phyloP scores from a whole-genome alignment of 208 protist genomes.

The Blechomonas ayalai region DNA sequence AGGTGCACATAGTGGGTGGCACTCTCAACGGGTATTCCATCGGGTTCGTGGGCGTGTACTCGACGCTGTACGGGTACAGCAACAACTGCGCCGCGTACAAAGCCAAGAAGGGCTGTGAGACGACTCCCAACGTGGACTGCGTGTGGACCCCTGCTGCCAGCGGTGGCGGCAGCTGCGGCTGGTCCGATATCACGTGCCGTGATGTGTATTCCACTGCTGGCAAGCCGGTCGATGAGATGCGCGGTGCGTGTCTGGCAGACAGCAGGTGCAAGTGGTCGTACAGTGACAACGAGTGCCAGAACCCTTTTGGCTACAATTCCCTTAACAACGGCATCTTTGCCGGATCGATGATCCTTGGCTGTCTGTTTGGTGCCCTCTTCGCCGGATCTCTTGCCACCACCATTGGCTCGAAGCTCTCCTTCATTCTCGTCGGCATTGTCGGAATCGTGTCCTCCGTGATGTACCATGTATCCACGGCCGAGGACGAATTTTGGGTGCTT shows the following conservation, averaged over 20 bases:
- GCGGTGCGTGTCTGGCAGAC: constrained; percentile 14
- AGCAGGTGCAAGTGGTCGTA: constrained; percentile 46
- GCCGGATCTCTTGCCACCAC: constrained; percentile 25
- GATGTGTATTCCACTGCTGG: constrained; percentile 8
- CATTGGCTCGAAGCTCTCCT: constrained; percentile 47
- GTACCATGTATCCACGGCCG: constrained; percentile 42
- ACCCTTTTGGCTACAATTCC: constrained; percentile 42
- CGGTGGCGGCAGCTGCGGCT: constrained; percentile 22
- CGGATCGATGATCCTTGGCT: constrained; percentile 74
- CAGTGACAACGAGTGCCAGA: constrained; percentile 28
- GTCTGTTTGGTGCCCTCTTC: constrained; percentile 68
- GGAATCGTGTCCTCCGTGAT: constrained; percentile 39
- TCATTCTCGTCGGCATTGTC: constrained; percentile 54
- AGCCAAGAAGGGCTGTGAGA: constrained; percentile 20
- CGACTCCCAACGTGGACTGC: constrained; percentile 42
- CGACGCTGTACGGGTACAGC: constrained; percentile 38
- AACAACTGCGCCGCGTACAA: constrained; percentile 50
- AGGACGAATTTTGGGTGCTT: constrained; percentile 64
- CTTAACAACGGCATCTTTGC: constrained; percentile 71
- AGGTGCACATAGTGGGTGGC: constrained; percentile 37
- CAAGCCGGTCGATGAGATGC: background rate
- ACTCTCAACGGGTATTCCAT: constrained; percentile 64
- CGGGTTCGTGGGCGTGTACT: constrained; percentile 70
- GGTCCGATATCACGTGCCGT: constrained; percentile 23
- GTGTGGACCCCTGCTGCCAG: constrained; percentile 19